Evolutionary conservation across 2,329 filamentous ascomycete genomes (phyloP).

Genomic region (Alternaria novae-zelandiae): DNA sequence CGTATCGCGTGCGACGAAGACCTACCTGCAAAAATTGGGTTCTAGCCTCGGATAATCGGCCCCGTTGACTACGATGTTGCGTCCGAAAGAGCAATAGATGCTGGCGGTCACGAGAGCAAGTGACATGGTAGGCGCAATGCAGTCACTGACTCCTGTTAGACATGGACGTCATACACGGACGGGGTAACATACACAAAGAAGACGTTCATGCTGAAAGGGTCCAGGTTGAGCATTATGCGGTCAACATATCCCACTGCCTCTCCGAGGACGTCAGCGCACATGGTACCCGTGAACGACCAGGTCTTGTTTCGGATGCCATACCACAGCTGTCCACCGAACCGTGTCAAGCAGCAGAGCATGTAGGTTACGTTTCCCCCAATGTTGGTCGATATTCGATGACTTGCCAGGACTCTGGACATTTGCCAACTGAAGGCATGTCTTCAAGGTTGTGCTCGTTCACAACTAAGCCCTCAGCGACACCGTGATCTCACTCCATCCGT

Average conservation of each 20-base stretch:
- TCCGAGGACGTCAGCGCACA: slow-evolving; percentile 55
- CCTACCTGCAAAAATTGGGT: slow-evolving; percentile 57
- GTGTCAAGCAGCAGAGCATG: slow-evolving; percentile 54
- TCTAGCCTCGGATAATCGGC: slow-evolving; percentile 30
- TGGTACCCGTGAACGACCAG: slow-evolving; percentile 59
- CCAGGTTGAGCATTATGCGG: slow-evolving; percentile 58
- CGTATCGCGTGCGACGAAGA: slow-evolving; percentile 64
- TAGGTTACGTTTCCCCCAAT: slow-evolving; percentile 60
- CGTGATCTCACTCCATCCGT: not conserved
- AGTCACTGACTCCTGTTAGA: slow-evolving; percentile 49
- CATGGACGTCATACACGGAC: not conserved
- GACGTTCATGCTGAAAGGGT: slow-evolving; percentile 57
- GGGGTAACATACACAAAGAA: slow-evolving; percentile 57
- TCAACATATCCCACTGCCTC: slow-evolving; percentile 64
- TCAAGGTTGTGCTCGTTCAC: not conserved
- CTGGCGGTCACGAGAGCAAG: slow-evolving; percentile 61
- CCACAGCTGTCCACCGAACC: slow-evolving; percentile 55
- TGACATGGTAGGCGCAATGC: slow-evolving; percentile 62
- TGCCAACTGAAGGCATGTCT: slow-evolving; percentile 33
- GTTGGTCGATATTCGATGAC: slow-evolving; percentile 53
- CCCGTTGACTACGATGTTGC: slow-evolving; percentile 61
- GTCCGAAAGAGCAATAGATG: slow-evolving; percentile 62
- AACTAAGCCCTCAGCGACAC: not conserved
- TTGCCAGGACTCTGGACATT: slow-evolving; percentile 54
- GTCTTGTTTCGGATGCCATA: slow-evolving; percentile 59